These are phyloP conservation scores for Mycena olivaceomarginata DNA, from an alignment of 768 basidiomycete species.

Conservation along the genomic window DNA sequence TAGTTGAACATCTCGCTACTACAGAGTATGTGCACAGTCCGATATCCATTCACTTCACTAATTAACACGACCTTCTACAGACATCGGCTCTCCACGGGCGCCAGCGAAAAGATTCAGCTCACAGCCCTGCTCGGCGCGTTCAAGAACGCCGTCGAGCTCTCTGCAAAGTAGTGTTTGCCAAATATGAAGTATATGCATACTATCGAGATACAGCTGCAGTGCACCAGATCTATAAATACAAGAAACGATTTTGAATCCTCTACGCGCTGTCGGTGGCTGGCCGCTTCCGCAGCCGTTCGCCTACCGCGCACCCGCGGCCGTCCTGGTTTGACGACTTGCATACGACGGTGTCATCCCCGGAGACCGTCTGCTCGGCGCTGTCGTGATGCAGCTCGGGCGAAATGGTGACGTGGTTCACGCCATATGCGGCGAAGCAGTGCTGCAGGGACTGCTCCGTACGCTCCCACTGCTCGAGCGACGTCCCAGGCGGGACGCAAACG, in stretches of 20 bases:
- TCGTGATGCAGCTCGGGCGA: constrained; percentile 68
- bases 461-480: constrained; percentile 70
- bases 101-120: constrained; percentile 95
- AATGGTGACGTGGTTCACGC: constrained; percentile 74
- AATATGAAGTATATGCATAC: not conserved
- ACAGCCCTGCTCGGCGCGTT: constrained; percentile 94
- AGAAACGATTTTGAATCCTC: not conserved
- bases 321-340: constrained; percentile 59
- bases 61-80: constrained; percentile 63
- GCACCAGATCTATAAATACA: constrained; percentile 25
- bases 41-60: not conserved
- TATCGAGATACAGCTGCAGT: constrained; percentile 28
- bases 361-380: constrained; percentile 53
- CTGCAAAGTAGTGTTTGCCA: constrained; percentile 62
- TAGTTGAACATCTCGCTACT: constrained; percentile 96
- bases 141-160: constrained; percentile 92
- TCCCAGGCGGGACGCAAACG: constrained; percentile 69
- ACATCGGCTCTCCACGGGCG: constrained; percentile 93
- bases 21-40: constrained; percentile 81
- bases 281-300: constrained; percentile 45
- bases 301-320: constrained; percentile 66
- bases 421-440: constrained; percentile 71
- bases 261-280: constrained; percentile 19
- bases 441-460: constrained; percentile 68
- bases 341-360: constrained; percentile 52